Percentiles rank a stretch among this genome's conserved stretches.
Conservation (phyloP, 2,329 filamentous ascomycete species). For the Epicoccum nigrum region DNA sequence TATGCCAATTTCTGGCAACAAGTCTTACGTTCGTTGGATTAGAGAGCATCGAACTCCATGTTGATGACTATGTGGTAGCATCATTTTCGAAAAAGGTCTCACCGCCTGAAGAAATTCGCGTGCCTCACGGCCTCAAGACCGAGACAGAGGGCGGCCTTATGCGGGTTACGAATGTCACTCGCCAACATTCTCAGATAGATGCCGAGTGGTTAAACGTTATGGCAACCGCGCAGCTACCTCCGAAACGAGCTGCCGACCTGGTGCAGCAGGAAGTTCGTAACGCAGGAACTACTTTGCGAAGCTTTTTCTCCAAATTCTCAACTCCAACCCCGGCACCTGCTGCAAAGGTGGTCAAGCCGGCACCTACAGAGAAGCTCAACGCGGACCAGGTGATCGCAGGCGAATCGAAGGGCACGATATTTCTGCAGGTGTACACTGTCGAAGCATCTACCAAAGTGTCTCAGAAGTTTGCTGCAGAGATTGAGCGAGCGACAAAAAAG, state of each 20-base stretch:
- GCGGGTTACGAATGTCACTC: constrained; percentile 79
- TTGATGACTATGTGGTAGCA: constrained; percentile 85
- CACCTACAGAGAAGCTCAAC: constrained; percentile 22
- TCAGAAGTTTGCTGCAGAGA: constrained; percentile 76
- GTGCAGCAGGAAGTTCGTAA: constrained; percentile 46
- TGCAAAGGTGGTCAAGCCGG: constrained; percentile 28
- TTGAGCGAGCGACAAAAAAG: constrained; percentile 96
- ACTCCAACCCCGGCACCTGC: constrained; percentile 27
- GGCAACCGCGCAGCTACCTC: constrained; percentile 74
- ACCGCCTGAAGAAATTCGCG: constrained; percentile 71
- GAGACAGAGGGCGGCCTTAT: constrained; percentile 87
- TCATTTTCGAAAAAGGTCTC: constrained; percentile 84
- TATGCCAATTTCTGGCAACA: constrained; percentile 91
- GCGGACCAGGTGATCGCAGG: constrained; percentile 70
- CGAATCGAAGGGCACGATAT: constrained; percentile 77
- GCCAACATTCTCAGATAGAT: constrained; percentile 90
- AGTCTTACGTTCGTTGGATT: constrained; percentile 95
- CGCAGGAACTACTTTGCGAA: constrained; percentile 45
- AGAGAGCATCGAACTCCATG: constrained; percentile 83
- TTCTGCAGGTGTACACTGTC: constrained; percentile 85
- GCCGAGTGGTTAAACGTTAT: constrained; percentile 87
- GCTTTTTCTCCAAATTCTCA: constrained; percentile 50
- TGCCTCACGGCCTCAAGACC: constrained; percentile 80
- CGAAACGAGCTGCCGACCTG: constrained; percentile 41
- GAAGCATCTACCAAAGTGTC: constrained; percentile 77